Percentiles rank a stretch among this genome's conserved stretches.
phyloP scores from a whole-genome alignment of 2,329 filamentous ascomycete genomes.

The Magnaporthiopsis incrustans region DNA sequence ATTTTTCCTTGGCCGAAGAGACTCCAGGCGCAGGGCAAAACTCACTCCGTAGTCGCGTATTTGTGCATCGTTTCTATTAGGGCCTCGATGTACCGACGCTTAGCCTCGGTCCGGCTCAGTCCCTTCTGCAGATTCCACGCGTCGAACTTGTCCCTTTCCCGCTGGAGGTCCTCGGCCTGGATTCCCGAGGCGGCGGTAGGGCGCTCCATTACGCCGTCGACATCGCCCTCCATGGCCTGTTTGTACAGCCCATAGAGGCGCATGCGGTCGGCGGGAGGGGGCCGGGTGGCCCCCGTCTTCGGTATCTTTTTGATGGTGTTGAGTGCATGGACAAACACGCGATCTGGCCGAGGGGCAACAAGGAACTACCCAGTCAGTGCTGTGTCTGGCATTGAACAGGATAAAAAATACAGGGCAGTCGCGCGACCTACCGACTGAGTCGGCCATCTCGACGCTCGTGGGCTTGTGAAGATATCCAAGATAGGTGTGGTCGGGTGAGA shows the following conservation, averaged over 20 bases:
- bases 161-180: constrained; percentile 44
- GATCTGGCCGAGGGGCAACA: constrained; percentile 49
- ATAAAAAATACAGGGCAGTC: not conserved
- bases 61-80: constrained; percentile 95
- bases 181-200: constrained; percentile 47
- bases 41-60: constrained; percentile 79
- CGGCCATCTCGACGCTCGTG: constrained; percentile 30
- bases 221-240: constrained; percentile 97
- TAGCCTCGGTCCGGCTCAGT: constrained; percentile 81
- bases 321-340: constrained; percentile 97
- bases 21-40: constrained; percentile 12
- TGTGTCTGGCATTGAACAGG: not conserved
- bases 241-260: constrained; percentile 98
- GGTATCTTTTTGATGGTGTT: constrained; percentile 98
- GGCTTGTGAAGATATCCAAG: not conserved
- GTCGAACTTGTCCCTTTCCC: constrained; percentile 72
- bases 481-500: no score
- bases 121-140: constrained; percentile 88
- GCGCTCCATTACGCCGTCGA: constrained; percentile 86
- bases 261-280: constrained; percentile 75
- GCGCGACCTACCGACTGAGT: constrained; percentile 40
- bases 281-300: constrained; percentile 83
- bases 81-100: constrained; percentile 86
- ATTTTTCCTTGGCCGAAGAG: not conserved
- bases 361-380: not conserved